These are phyloP conservation scores for Royoungia palumana DNA, from an alignment of 768 basidiomycete species.

Conservation along the genomic window DNA sequence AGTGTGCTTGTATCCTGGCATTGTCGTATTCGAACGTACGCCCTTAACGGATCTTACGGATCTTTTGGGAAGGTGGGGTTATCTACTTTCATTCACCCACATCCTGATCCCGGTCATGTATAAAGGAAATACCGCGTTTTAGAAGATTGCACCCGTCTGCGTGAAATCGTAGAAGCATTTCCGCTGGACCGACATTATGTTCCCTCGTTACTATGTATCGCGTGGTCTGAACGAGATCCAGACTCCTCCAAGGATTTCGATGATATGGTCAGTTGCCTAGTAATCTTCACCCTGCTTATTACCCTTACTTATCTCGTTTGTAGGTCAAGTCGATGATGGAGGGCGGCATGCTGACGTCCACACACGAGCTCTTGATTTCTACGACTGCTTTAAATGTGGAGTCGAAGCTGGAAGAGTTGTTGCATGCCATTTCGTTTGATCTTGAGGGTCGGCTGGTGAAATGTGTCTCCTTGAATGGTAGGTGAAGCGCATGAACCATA, in stretches of 20 bases:
- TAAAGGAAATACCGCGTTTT: constrained; percentile 65
- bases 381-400: constrained; percentile 56
- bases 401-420: constrained; percentile 43
- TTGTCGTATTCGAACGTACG: constrained; percentile 75
- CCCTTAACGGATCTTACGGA: constrained; percentile 60
- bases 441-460: constrained; percentile 54
- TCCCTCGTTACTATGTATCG: constrained; percentile 59
- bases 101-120: neutral
- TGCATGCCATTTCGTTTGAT: constrained; percentile 49
- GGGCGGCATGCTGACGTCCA: constrained; percentile 40
- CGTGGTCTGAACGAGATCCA: constrained; percentile 52
- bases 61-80: constrained; percentile 60
- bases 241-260: constrained; percentile 47
- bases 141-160: constrained; percentile 69
- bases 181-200: constrained; percentile 55
- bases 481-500: constrained; percentile 17
- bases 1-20: constrained; percentile 46
- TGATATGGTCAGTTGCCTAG: constrained; percentile 50
- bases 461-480: constrained; percentile 46
- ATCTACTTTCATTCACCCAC: neutral
- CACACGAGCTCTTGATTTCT: constrained; percentile 48
- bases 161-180: constrained; percentile 56
- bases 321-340: constrained; percentile 51
- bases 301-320: constrained; percentile 3
- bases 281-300: neutral